Base-by-base conservation (phyloP, 1,284 basidiomycete species). In the Ceratobasidium sp. region DNA sequence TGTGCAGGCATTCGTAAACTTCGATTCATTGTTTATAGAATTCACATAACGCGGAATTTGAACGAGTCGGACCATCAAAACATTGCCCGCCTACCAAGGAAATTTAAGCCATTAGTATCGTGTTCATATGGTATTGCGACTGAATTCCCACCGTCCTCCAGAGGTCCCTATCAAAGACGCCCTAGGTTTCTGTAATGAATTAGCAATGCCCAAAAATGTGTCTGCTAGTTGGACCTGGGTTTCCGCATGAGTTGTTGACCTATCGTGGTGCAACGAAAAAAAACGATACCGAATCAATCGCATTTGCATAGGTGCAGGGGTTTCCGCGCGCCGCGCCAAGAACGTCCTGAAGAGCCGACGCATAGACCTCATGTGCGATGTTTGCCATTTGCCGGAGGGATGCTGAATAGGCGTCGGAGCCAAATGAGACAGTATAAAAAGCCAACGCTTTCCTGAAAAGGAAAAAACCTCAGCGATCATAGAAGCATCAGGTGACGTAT, bases 391-490 rank as follows among this genome's bases (percentile, higher is more conserved):
- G 84, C 33, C 86, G 86, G 54, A 92, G 84, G 33, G 83, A 83
- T 3, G 40, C 77, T n/a, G 81, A 81, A 33, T 62, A 70, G 26
- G 81, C 83, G 7, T 84, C 82, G 0, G 85, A 84, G 1, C 90
- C 90, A 44, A 92, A 92, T 0, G 88, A 88, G 1, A 92, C 89
- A 0, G 90, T 80, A 71, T 92, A 90, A 81, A 92, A 89, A 0
- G 90, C 90, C 0, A 91, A 83, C 0, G 89, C 84, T 84, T 89
- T 89, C 6, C 91, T 91, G 65, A 10, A 71, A 2, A n/a, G 26
- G 12, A 0, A 5, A 57, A 1, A 6, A 7, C 17, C n/a, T 10
- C 12, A 57, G 20, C 28, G 26, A 26, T 28, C 20, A 23, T 17
- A 48, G 42, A 17, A 10, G 46, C 46, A 12, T 48, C 46, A 48